Evolutionary conservation across 179 eudicot genomes (phyloP).

Genomic region (Sideroxylon spinosum): DNA sequence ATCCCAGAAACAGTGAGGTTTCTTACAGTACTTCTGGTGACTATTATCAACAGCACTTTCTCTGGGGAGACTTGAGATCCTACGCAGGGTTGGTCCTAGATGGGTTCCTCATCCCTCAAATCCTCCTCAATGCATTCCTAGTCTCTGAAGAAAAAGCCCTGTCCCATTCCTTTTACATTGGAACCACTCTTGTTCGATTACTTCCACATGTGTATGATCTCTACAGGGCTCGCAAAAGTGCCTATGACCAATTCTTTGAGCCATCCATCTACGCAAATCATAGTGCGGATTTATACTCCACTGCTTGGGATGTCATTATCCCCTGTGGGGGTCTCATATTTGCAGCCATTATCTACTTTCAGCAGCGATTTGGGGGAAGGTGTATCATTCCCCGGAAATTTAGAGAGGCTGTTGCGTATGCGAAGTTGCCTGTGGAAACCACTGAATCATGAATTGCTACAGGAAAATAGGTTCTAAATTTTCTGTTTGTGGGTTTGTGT

Average conservation of each 20-base stretch:
- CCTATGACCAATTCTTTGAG: conserved; percentile 10
- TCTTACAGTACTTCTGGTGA: too few relatives aligned
- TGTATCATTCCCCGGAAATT: conserved; percentile 46
- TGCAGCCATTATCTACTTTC: conserved; percentile 44
- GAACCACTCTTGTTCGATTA: conserved; percentile 53
- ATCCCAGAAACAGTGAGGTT: background rate
- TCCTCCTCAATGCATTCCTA: conserved; percentile 49
- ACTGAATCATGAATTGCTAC: too few relatives aligned
- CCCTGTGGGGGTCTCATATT: conserved; percentile 41
- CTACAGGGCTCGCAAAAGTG: conserved; percentile 25
- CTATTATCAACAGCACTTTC: too few relatives aligned
- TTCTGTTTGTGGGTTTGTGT: too few relatives aligned
- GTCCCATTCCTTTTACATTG: conserved; percentile 46
- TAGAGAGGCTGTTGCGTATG: conserved; percentile 33
- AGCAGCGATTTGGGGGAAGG: conserved; percentile 62
- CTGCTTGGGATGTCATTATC: conserved; percentile 63
- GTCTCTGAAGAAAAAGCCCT: conserved; percentile 44
- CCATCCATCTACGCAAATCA: conserved; percentile 62
- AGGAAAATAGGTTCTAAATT: too few relatives aligned
- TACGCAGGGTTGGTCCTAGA: conserved; percentile 57
- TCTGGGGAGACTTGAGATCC: conserved; percentile 51
- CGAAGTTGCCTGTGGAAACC: conserved; percentile 49
- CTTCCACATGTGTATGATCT: conserved; percentile 67
- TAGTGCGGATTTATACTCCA: conserved; percentile 48
- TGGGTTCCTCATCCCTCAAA: conserved; percentile 66